A percentile compares a stretch with the other conserved stretches of the same genome.
phyloP scores from a whole-genome alignment of 179 eudicot genomes.

The Vitellaria paradoxa region DNA sequence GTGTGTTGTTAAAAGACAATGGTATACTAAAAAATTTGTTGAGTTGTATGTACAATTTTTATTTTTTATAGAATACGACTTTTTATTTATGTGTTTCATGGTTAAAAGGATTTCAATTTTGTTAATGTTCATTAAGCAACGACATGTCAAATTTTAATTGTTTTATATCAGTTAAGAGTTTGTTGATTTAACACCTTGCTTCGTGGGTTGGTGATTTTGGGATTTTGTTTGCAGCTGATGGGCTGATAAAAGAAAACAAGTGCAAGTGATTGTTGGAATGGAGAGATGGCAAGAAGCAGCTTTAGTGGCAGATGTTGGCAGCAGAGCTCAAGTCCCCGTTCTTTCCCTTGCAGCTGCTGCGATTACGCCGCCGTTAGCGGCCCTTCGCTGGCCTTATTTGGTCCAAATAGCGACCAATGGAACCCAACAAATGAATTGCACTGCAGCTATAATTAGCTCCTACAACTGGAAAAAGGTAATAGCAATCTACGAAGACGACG shows the following conservation, averaged over 20 bases:
- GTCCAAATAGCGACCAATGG: slow-evolving; percentile 30
- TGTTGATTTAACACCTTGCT: no score
- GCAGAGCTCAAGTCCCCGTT: slow-evolving; percentile 30
- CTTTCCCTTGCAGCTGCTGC: slow-evolving; percentile 13
- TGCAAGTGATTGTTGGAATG: slow-evolving; percentile 22
- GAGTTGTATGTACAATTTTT: no score
- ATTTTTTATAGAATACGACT: background rate
- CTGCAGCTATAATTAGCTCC: slow-evolving; percentile 23
- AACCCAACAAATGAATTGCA: slow-evolving; percentile 23
- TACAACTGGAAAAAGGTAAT: slow-evolving; percentile 46
- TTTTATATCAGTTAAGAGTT: no score
- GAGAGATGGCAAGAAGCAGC: slow-evolving; percentile 35
- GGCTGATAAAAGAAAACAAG: slow-evolving; percentile 26
- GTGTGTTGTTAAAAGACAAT: no score
- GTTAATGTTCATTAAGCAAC: no score
- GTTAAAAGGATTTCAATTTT: background rate
- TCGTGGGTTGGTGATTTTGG: no score
- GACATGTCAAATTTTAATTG: no score
- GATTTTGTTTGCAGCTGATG: slow-evolving; percentile 18
- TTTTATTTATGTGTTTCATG: background rate
- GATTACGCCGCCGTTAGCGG: slow-evolving; percentile 5
- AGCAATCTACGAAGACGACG: slow-evolving; percentile 39
- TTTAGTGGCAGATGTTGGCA: slow-evolving; percentile 37
- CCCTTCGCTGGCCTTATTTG: slow-evolving; percentile 38
- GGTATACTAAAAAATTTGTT: background rate